Conservation (phyloP, 257 asterid genomes). For the Przewalskia tangutica region DNA sequence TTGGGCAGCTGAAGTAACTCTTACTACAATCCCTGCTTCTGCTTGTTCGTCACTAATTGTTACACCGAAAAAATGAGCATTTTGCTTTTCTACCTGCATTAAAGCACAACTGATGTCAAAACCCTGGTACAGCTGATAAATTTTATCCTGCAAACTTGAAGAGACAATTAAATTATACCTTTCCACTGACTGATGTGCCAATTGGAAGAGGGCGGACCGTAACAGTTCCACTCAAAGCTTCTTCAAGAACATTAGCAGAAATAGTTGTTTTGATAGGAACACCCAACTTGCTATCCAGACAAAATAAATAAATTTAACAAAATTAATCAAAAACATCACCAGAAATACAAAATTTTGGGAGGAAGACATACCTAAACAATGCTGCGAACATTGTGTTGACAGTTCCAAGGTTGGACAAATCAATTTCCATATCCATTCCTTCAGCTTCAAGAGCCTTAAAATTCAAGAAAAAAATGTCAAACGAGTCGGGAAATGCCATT, state of each 20-base stretch:
- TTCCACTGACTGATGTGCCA: constrained; percentile 90
- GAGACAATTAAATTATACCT: constrained; percentile 31
- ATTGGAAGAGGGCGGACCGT: constrained; percentile 95
- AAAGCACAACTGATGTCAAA: constrained; percentile 11
- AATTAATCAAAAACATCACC: background rate
- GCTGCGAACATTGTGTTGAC: constrained; percentile 99
- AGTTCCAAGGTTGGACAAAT: constrained; percentile 97
- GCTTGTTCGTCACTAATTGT: constrained; percentile 96
- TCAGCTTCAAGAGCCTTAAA: constrained; percentile 85
- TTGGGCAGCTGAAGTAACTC: constrained; percentile 94
- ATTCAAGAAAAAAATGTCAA: constrained; percentile 17
- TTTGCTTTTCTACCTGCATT: constrained; percentile 91
- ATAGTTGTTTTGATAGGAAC: constrained; percentile 97
- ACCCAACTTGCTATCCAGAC: constrained; percentile 73
- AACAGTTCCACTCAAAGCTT: constrained; percentile 94
- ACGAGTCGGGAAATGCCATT: constrained; percentile 5
- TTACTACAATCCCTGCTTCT: constrained; percentile 76
- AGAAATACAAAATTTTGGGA: background rate
- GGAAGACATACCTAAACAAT: constrained; percentile 62
- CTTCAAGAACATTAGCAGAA: constrained; percentile 97
- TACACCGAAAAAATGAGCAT: constrained; percentile 94
- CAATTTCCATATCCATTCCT: constrained; percentile 99
- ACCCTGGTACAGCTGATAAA: constrained; percentile 4
- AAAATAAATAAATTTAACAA: constrained; percentile 10
- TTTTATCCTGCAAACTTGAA: constrained; percentile 7